Base-by-base conservation (phyloP, 805 yeast species). In the Wickerhamomyces chambardii region DNA sequence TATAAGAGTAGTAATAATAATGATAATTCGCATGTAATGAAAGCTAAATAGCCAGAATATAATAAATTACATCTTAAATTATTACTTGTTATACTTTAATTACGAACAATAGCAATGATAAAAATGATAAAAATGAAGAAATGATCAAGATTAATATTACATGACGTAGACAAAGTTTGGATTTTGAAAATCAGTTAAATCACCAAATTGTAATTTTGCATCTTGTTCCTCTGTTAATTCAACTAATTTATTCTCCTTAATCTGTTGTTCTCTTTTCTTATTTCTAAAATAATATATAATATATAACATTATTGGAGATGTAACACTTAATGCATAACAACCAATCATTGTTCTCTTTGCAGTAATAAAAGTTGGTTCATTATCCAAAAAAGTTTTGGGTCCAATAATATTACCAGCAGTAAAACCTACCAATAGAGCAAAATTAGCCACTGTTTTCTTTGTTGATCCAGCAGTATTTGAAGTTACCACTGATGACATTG, bases 321-420 rank as follows among this genome's bases (percentile, higher is more conserved):
- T 9, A 40, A 58, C 36, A 26, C 62, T 43, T 12, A 58, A 33
- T 31, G 48, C 38, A 36, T 46, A 47, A 36, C 62, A 56, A 15
- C 48, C 65, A 32, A 61, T 66, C 46, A 69, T 63, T 29, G 65
- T 55, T 29, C 52, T 58, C 38, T 59, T 60, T 15, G 68, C 75
- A 26, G 61, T 58, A 8, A 50, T 48, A 43, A 66, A 70, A 6
- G 41, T 38, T n/a, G 74, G 74, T 5, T 72, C 68, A 4, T 33
- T 36, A 1, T 51, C 55, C 29, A 54, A 48, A 43, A 70, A 71
- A 4, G 73, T 58, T 39, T 69, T 75, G 3, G 79, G 77, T 4
- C 80, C 80, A 32, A 63, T 55, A 34, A 73, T 55, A 47, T 73
- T 74, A 17, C 80, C 80, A 6, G 59, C 66, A 47, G 75, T 68